Percentiles rank a stretch among this genome's conserved stretches.
Evolutionary conservation across 805 yeast genomes (phyloP).

Genomic region (Isabelozyma pseudorhagii): DNA sequence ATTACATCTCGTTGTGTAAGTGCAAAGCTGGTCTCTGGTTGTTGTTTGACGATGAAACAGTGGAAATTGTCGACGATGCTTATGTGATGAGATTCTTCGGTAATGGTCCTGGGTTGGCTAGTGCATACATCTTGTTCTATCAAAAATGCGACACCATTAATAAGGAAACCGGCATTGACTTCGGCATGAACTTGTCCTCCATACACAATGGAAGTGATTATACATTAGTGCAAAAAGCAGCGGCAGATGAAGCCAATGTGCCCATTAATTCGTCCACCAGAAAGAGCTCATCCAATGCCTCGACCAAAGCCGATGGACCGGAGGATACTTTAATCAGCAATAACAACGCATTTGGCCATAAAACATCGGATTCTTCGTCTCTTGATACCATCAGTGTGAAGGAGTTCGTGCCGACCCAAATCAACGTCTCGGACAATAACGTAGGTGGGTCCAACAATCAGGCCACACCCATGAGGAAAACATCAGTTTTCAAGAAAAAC

Average conservation of each 20-base stretch:
- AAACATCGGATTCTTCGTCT: constrained; percentile 3
- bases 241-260: neutral
- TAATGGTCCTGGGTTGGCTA: constrained; percentile 80
- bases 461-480: neutral
- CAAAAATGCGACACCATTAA: constrained; percentile 32
- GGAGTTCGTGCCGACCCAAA: constrained; percentile 1
- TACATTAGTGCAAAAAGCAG: constrained; percentile 10
- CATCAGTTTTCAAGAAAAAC: constrained; percentile 27
- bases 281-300: constrained; percentile 4
- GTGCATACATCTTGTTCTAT: constrained; percentile 89
- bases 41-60: constrained; percentile 92
- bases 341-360: neutral
- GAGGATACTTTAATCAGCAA: neutral
- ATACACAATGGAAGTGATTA: constrained; percentile 34
- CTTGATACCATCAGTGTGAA: constrained; percentile 3
- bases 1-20: constrained; percentile 84
- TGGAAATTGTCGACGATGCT: constrained; percentile 79
- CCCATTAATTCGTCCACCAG: neutral
- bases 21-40: constrained; percentile 82
- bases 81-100: constrained; percentile 87
- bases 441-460: neutral
- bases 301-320: constrained; percentile 2
- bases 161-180: constrained; percentile 22
- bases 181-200: constrained; percentile 29
- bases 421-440: neutral